Evolutionary conservation across 805 yeast genomes (phyloP).

Genomic region (Barnettozyma wickerhamii): DNA sequence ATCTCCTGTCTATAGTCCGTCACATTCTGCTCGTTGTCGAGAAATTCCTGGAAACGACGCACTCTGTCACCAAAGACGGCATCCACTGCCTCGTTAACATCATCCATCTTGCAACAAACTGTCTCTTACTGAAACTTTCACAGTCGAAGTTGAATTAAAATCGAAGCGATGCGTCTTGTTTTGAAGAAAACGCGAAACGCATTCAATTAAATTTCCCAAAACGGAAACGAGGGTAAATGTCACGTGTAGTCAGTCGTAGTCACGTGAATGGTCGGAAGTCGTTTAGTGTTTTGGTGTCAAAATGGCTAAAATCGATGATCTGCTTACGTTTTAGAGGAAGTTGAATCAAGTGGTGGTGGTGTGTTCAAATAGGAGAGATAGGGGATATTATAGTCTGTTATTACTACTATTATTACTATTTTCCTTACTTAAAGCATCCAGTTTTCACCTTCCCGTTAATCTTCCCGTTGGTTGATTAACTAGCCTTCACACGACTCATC

Average conservation of each 20-base stretch:
- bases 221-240: conserved; percentile 4
- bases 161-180: background rate
- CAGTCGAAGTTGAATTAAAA: background rate
- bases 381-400: no score
- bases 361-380: no score
- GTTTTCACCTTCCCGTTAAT: no score
- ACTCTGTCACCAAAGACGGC: conserved; percentile 74
- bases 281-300: background rate
- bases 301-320: background rate
- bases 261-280: background rate
- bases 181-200: conserved; percentile 7
- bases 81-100: conserved; percentile 28
- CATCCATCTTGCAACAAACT: conserved; percentile 18
- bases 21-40: conserved; percentile 52
- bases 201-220: conserved; percentile 15
- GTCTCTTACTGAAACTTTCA: background rate
- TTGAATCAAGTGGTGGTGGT: no score
- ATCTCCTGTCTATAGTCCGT: conserved; percentile 68
- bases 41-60: conserved; percentile 82
- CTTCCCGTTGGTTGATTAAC: no score
- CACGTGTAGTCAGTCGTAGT: background rate
- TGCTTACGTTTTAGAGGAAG: no score
- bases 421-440: no score
- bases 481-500: no score
- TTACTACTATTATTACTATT: no score